Base-by-base conservation (phyloP, 306 rosid species). In the Cyamopsis tetragonoloba region DNA sequence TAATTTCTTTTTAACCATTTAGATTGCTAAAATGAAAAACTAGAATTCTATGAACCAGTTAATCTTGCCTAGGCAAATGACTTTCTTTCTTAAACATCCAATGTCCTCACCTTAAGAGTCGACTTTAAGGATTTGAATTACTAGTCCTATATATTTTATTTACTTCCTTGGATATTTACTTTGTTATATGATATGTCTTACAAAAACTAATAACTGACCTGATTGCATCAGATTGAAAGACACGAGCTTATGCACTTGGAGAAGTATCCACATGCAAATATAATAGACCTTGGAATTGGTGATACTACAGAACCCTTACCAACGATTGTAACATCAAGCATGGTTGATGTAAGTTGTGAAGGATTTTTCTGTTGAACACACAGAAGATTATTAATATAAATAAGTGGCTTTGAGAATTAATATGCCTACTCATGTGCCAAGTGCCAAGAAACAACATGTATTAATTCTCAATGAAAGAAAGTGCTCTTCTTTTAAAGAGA, bases 221-320 rank as follows among this genome's bases (percentile, higher is more conserved):
- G 43, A 57, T 71, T 76, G 59, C 10, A 37, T 78, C 83, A 85
- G 95, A 88, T 88, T 61, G 81, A 87, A 63, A 85, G 79, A 68
- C 81, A 55, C 1, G 75, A 81, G 80, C 77, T 62, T 67, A 65
- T 73, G 70, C 89, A 88, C 78, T 32, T 76, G 22, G 61, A 80
- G 72, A 86, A 82, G 83, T 71, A 80, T 71, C 89, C 92, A 30
- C 66, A 82, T 65, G 92, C 85, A 39, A 68, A 84, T 48, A 51
- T 88, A 60, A 84, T 88, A 54, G 80, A 87, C 82, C 92, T 84
- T 22, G 92, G 92, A 48, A 58, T 86, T 68, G 92, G 96, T 42
- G 89, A 86, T 58, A 88, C 96, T 26, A 82, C 96, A 57, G 67
- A 84, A 70, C 96, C 89, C n/a, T 64, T 88, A 19, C 92, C 92